Evolutionary conservation across 2,329 filamentous ascomycete species (phyloP), one percentile per base, ranked within the genome.

Genomic region (Cephalotrichum gorgonifer): DNA sequence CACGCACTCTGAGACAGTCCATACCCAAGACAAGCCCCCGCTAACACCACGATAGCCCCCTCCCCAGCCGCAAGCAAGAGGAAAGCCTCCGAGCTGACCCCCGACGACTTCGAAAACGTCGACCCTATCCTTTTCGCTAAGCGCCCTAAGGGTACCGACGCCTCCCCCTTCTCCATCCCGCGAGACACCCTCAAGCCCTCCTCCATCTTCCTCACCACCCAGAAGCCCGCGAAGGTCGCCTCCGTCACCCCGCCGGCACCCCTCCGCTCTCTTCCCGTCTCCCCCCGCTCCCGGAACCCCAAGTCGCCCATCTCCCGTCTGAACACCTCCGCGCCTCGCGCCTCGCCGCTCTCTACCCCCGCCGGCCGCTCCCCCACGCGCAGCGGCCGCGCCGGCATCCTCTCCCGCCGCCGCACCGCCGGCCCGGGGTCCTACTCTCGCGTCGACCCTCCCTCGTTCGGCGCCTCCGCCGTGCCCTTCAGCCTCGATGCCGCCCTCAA

Each of bases 401-500:
- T 88, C 39, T 80, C 78, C 51, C 83, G 85, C 44, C 53, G 51
- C 22, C 49, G 51, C 38, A n/a, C n/a, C n/a, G n/a, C n/a, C n/a
- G 79, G 79, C 52, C 77, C 75, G 15, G 74, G 78, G 6, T 72
- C 75, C 14, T 81, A 83, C 63, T 71, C 76, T 42, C 85, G 88
- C 43, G 72, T 90, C 49, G 85, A 91, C 55, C 83, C 85, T 1
- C 83, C 86, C 2, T 66, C 76, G 14, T 82, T 83, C 62, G 71
- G 68, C 50, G 68, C 66, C 25, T 38, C 33, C 14, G 66, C 72
- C 6, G 69, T 84, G 3, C 86, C 88, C 1, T 94, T 95, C 66
- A 90, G 85, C 48, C 81, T 95, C 52, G 86, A 93, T 61, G 85
- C 87, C 23, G 90, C 88, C 3, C 78, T 94, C 54, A 86, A 79